Conservation (phyloP, 768 basidiomycete genomes). For the Lentinus tigrinus region DNA sequence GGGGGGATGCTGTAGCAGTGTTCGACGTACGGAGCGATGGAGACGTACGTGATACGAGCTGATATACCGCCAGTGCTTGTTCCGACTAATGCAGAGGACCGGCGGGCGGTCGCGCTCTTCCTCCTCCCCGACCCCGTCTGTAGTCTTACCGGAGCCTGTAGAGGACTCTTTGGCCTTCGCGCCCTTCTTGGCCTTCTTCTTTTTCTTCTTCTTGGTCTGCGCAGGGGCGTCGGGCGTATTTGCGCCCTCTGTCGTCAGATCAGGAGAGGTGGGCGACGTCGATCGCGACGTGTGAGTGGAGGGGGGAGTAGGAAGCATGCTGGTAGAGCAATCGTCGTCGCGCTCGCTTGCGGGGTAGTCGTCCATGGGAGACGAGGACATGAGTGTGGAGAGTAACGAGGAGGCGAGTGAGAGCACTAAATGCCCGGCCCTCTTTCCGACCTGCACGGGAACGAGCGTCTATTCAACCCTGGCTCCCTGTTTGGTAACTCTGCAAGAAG, state of each 20-base stretch:
- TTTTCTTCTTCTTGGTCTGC: slow-evolving; percentile 65
- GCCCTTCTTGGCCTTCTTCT: slow-evolving; percentile 63
- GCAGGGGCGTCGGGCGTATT: slow-evolving; percentile 20
- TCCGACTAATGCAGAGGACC: slow-evolving; percentile 83
- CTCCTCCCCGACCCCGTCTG: slow-evolving; percentile 18
- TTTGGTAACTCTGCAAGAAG: no score
- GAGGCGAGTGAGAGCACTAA: no score
- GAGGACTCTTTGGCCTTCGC: slow-evolving; percentile 46
- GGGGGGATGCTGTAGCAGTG: neutral
- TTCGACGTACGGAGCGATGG: neutral
- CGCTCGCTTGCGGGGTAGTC: neutral
- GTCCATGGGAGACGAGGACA: neutral
- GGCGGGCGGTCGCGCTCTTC: slow-evolving; percentile 52
- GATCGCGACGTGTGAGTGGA: slow-evolving; percentile 26
- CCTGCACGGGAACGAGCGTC: no score
- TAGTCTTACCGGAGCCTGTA: neutral
- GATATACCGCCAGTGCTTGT: slow-evolving; percentile 94
- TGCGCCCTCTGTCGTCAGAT: slow-evolving; percentile 23
- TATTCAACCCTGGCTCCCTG: no score
- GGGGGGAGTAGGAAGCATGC: slow-evolving; percentile 17
- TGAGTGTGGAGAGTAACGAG: neutral
- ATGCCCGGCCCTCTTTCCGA: no score
- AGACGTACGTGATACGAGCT: slow-evolving; percentile 82
- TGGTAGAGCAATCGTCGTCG: neutral
- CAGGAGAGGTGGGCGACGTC: slow-evolving; percentile 20